Evolutionary conservation across 2,329 filamentous ascomycete genomes (phyloP).

Genomic region (Fusarium anguioides): DNA sequence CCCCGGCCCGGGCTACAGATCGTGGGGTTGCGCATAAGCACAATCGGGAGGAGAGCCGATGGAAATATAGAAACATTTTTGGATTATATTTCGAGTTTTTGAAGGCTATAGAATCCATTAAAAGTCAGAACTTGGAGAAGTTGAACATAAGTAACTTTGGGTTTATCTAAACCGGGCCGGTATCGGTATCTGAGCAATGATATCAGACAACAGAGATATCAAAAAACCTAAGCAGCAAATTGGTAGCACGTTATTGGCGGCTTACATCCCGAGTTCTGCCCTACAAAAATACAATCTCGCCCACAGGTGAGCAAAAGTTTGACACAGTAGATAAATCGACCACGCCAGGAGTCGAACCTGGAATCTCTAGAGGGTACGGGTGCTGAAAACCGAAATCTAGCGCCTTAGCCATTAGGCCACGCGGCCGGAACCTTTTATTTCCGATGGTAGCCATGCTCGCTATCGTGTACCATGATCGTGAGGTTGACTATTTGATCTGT

Average conservation of each 20-base stretch:
- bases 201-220: neutral
- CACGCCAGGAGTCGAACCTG: slow-evolving; percentile 57
- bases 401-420: slow-evolving; percentile 59
- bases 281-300: neutral
- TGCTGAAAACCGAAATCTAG: slow-evolving; percentile 53
- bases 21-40: slow-evolving; percentile 28
- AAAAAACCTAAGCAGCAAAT: slow-evolving; percentile 1
- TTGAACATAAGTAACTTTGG: neutral
- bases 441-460: accelerated
- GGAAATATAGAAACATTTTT: neutral
- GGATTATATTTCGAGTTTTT: neutral
- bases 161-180: slow-evolving; percentile 2
- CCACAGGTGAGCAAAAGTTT: neutral
- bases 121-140: neutral
- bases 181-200: slow-evolving; percentile 4
- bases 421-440: slow-evolving; percentile 47
- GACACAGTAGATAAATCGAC: slow-evolving; percentile 40
- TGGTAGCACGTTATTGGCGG: slow-evolving; percentile 2
- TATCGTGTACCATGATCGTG: neutral
- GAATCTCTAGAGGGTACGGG: slow-evolving; percentile 54
- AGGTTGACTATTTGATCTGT: accelerated
- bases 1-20: slow-evolving; percentile 25
- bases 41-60: slow-evolving; percentile 26
- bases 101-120: neutral
- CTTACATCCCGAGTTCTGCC: neutral